Evolutionary conservation across 2,329 filamentous ascomycete species (phyloP).

Genomic region (Trichophaea hybrida): DNA sequence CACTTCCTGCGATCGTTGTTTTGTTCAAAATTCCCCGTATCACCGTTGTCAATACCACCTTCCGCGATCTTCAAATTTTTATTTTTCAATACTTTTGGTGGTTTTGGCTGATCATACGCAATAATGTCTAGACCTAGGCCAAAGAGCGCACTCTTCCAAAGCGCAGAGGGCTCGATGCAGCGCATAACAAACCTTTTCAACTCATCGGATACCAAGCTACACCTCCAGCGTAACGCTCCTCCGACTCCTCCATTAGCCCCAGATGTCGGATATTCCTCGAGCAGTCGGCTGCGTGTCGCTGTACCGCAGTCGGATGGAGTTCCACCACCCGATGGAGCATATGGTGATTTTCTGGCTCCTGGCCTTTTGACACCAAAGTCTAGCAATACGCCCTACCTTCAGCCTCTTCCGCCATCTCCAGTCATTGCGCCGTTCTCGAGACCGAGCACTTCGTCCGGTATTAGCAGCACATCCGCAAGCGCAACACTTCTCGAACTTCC

Average conservation of each 20-base stretch:
- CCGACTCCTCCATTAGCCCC: conserved; percentile 1
- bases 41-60: background rate
- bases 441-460: conserved; percentile 3
- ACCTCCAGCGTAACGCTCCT: background rate
- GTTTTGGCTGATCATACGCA: background rate
- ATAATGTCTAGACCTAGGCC: background rate
- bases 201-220: background rate
- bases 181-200: conserved; percentile 5
- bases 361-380: background rate
- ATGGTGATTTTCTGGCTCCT: background rate
- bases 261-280: background rate
- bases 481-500: background rate
- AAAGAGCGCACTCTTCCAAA: background rate
- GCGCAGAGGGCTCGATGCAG: background rate
- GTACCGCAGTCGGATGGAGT: background rate
- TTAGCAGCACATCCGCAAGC: background rate
- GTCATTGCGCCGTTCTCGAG: background rate
- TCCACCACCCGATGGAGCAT: background rate
- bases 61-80: background rate
- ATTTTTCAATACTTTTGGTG: background rate
- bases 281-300: background rate
- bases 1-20: background rate
- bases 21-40: background rate
- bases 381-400: background rate
- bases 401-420: background rate